Evolutionary conservation across 306 rosid genomes (phyloP).

Genomic region (Castanea mollissima): DNA sequence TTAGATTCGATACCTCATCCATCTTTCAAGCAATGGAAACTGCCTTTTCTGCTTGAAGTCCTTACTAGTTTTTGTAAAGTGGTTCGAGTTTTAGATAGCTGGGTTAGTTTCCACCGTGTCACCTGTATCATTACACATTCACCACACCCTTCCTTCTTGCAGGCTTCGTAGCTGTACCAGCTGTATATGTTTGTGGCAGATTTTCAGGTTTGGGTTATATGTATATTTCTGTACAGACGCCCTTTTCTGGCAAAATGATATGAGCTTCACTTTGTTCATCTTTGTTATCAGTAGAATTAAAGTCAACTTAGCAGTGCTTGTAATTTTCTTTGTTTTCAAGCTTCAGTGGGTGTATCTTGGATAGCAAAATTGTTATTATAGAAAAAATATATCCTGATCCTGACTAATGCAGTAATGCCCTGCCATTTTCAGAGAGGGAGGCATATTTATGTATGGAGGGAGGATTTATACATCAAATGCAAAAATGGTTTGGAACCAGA

Average conservation of each 20-base stretch:
- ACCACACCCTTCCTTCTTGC: constrained; percentile 3
- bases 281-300: constrained; percentile 4
- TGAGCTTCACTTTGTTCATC: constrained; percentile 20
- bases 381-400: too few species aligned
- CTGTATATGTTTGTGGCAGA: constrained; percentile 35
- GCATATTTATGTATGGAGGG: too few species aligned
- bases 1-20: constrained; percentile 60
- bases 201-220: constrained; percentile 40
- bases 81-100: constrained; percentile 19
- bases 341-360: not conserved
- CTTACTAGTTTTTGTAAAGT: constrained; percentile 34
- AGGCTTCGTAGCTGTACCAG: constrained; percentile 29
- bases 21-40: constrained; percentile 74
- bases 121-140: constrained; percentile 18
- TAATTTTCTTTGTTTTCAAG: not conserved
- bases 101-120: constrained; percentile 23
- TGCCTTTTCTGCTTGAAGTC: constrained; percentile 52
- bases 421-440: too few species aligned
- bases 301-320: not conserved
- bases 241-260: constrained; percentile 22
- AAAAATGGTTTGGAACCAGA: too few species aligned
- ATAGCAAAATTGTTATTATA: not conserved
- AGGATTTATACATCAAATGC: too few species aligned
- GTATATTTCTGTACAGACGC: constrained; percentile 56
- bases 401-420: too few species aligned